Evolutionary conservation across 1,139 yeast species (phyloP), one percentile per base, ranked within the genome.

Genomic region (Blastobotrys proliferans): DNA sequence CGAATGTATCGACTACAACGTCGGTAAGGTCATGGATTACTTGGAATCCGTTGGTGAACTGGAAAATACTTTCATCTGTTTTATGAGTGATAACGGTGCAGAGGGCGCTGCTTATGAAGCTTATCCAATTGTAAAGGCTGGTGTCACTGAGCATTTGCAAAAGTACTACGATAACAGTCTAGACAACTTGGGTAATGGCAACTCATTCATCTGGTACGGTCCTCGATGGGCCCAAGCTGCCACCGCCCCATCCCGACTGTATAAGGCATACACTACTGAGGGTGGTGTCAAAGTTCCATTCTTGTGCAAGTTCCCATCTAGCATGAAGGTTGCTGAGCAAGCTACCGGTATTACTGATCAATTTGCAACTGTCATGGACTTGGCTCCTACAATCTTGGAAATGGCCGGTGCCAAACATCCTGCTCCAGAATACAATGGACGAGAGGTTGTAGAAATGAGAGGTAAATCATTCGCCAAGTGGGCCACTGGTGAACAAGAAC

Each of bases 171-270:
- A 75, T 55, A 76, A 76, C 52, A 45, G 62, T 1, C 56, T 60
- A 22, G 76, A 70, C 2, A 76, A 76, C 54, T 66, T 76, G 46
- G 81, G 81, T 3, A 67, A 66, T 28, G 51, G 52, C 36, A 62
- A 76, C 50, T 73, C 79, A 1, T 76, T 74, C 53, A 70, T 68
- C 6, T 72, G 71, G 67, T 77, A 76, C 49, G 73, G 76, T 1
- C 79, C 77, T 46, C 73, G 76, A 53, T 76, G 81, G 81, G 81
- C 81, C 0, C 81, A 76, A 50, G 81, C 81, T n/a, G 78, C 80
- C 4, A 76, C 81, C 14, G 77, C 80, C 2, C 81, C 81, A 3
- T 64, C 70, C 31, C 63, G 69, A 43, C 72, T 73, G 72, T 74
- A 68, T 56, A 76, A 76, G 52, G 64, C 64, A 63, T 74, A 76